Conservation (phyloP, 176 grass and related monocot genomes). For the Zoysia japonica region DNA sequence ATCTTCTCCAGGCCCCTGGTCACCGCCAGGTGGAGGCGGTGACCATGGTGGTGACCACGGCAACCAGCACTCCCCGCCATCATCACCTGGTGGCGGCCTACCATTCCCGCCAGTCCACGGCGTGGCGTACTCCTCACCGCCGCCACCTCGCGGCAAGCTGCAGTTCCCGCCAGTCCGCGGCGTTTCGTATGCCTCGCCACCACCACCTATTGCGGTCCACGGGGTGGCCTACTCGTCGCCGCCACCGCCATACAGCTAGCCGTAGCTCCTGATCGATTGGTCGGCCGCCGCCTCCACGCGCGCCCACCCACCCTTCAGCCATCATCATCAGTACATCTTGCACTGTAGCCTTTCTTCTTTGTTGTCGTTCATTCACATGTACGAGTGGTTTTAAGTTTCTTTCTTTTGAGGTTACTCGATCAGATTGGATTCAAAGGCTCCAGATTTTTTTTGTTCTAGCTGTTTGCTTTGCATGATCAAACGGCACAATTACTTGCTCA, state of each 20-base stretch:
- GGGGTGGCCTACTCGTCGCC: slow-evolving; percentile 56
- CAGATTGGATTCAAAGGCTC: slow-evolving; percentile 41
- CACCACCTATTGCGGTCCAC: slow-evolving; percentile 40
- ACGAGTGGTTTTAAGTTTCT: slow-evolving; percentile 1
- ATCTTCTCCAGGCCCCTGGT: background rate
- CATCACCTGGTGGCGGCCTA: background rate
- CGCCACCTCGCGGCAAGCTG: slow-evolving; percentile 4
- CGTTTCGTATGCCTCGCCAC: slow-evolving; percentile 48
- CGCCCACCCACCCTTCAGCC: background rate
- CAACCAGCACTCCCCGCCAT: slow-evolving; percentile 25
- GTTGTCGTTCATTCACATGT: background rate
- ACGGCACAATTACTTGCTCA: background rate
- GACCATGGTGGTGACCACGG: background rate
- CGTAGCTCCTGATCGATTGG: slow-evolving; percentile 1
- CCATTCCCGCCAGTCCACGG: slow-evolving; percentile 62
- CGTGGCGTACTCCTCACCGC: slow-evolving; percentile 61
- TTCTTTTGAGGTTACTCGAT: slow-evolving; percentile 40
- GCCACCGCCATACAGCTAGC: slow-evolving; percentile 43
- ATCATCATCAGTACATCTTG: slow-evolving; percentile 44
- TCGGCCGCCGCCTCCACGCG: slow-evolving; percentile 5
- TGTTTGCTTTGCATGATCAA: background rate
- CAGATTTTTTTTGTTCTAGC: slow-evolving; percentile 28
- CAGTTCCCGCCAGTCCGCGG: slow-evolving; percentile 41
- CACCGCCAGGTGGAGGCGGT: slow-evolving; percentile 10
- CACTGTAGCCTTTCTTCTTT: background rate